Percentiles rank a stretch among this genome's conserved stretches.
phyloP scores from a whole-genome alignment of 495 filamentous ascomycete genomes.

The Neurospora pannonica region DNA sequence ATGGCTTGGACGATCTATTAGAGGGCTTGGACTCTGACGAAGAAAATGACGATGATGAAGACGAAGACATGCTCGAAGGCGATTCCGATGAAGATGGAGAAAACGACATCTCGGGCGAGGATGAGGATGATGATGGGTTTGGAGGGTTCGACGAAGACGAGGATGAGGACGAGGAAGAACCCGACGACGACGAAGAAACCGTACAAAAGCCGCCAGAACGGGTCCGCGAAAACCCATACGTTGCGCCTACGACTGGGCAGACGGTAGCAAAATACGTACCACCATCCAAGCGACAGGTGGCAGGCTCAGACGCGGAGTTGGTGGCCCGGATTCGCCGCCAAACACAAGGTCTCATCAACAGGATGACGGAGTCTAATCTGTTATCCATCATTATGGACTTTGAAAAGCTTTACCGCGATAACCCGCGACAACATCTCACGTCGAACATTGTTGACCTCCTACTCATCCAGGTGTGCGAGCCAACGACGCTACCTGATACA shows the following conservation, averaged over 20 bases:
- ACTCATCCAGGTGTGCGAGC: constrained; percentile 65
- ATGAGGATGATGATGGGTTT: constrained; percentile 24
- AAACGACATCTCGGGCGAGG: constrained; percentile 1
- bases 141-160: constrained; percentile 22
- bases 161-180: constrained; percentile 3
- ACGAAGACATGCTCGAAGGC: constrained; percentile 12
- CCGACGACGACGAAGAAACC: not conserved
- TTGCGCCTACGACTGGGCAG: constrained; percentile 33
- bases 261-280: constrained; percentile 65
- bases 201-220: constrained; percentile 8
- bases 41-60: constrained; percentile 18
- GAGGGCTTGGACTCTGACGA: constrained; percentile 1
- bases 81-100: not conserved
- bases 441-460: constrained; percentile 65
- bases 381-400: constrained; percentile 70
- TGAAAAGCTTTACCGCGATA: constrained; percentile 69
- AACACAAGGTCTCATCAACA: constrained; percentile 82
- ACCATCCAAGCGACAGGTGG: constrained; percentile 63
- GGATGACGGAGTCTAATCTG: constrained; percentile 82
- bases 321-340: constrained; percentile 64
- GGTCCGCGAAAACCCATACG: constrained; percentile 43
- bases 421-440: constrained; percentile 77
- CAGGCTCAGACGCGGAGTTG: constrained; percentile 55
- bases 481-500: constrained; percentile 67
- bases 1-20: constrained; percentile 18